Percentiles rank a stretch among this genome's conserved stretches.
These are phyloP conservation scores for Calonectria henricotiae DNA, from an alignment of 2,329 filamentous ascomycete species.

Conservation along the genomic window DNA sequence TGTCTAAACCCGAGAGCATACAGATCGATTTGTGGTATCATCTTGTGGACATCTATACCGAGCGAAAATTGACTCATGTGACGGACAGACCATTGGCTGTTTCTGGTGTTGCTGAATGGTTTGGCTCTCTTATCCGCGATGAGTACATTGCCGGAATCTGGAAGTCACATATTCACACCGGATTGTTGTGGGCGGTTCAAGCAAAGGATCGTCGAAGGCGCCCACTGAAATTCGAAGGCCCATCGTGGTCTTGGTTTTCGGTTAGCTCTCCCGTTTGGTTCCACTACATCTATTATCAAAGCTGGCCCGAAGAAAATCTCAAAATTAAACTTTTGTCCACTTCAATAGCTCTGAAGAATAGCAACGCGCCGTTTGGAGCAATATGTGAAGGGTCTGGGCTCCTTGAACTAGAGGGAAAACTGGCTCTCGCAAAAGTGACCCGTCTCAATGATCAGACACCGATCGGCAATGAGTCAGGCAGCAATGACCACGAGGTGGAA, in stretches of 20 bases:
- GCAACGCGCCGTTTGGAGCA: conserved; percentile 6
- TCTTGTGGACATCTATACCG: conserved; percentile 18
- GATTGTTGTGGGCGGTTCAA: conserved; percentile 11
- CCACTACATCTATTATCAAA: conserved; percentile 15
- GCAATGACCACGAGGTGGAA: conserved; percentile 3
- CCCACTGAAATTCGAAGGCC: conserved; percentile 11
- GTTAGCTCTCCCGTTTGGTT: conserved; percentile 6
- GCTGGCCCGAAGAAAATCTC: conserved; percentile 16
- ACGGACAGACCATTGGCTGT: conserved; percentile 20
- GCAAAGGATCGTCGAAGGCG: neutral
- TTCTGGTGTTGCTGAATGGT: conserved; percentile 24
- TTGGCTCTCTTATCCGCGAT: conserved; percentile 8
- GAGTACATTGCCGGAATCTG: conserved; percentile 19
- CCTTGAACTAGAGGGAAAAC: conserved; percentile 4
- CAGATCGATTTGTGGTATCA: conserved; percentile 1
- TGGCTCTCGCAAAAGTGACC: neutral
- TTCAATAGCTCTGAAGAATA: neutral
- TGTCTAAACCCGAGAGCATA: neutral
- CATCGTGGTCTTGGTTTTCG: conserved; percentile 25
- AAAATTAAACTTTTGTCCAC: neutral
- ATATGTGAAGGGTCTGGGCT: conserved; percentile 10
- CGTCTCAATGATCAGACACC: neutral
- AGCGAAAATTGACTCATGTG: conserved; percentile 8
- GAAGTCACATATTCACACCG: conserved; percentile 14
- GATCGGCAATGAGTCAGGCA: neutral